Evolutionary conservation across 768 basidiomycete species (phyloP).

Genomic region (Lactifluus pinguis): DNA sequence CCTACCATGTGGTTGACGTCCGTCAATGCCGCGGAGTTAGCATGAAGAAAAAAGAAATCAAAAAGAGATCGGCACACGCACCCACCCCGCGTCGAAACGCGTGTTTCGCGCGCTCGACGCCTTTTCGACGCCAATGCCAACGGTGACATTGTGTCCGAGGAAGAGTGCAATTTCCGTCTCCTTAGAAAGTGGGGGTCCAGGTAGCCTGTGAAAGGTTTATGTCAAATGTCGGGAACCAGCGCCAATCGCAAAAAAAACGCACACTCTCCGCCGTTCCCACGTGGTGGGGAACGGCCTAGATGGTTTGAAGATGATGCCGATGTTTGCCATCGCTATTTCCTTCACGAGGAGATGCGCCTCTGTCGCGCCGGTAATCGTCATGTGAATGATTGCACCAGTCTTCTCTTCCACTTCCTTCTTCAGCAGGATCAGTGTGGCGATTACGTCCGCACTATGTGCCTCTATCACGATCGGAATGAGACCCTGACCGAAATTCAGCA

Average conservation of each 20-base stretch:
- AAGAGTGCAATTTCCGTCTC: constrained; percentile 52
- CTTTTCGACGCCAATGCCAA: constrained; percentile 57
- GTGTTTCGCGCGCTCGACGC: constrained; percentile 69
- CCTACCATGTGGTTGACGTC: constrained; percentile 1
- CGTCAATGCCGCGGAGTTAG: background rate
- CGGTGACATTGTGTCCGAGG: constrained; percentile 57
- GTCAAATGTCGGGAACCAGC: background rate
- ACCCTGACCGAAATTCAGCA: constrained; percentile 31
- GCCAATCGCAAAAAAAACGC: constrained; percentile 22
- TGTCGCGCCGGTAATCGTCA: constrained; percentile 49
- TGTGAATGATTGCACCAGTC: constrained; percentile 32
- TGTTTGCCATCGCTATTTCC: constrained; percentile 53
- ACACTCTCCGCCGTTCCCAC: constrained; percentile 67
- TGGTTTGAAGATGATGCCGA: constrained; percentile 65
- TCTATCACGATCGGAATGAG: constrained; percentile 50
- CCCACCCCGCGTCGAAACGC: constrained; percentile 79
- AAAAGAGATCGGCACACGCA: constrained; percentile 28
- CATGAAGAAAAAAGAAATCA: background rate
- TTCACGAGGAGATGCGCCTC: constrained; percentile 69
- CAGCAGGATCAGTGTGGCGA: constrained; percentile 53
- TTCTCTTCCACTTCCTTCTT: constrained; percentile 51
- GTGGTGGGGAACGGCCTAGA: constrained; percentile 58
- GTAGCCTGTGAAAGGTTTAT: constrained; percentile 35
- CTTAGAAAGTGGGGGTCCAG: constrained; percentile 66
- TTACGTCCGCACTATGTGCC: constrained; percentile 59